These are phyloP conservation scores for Aphanocladium album DNA, from an alignment of 2,329 filamentous ascomycete species.

Conservation along the genomic window DNA sequence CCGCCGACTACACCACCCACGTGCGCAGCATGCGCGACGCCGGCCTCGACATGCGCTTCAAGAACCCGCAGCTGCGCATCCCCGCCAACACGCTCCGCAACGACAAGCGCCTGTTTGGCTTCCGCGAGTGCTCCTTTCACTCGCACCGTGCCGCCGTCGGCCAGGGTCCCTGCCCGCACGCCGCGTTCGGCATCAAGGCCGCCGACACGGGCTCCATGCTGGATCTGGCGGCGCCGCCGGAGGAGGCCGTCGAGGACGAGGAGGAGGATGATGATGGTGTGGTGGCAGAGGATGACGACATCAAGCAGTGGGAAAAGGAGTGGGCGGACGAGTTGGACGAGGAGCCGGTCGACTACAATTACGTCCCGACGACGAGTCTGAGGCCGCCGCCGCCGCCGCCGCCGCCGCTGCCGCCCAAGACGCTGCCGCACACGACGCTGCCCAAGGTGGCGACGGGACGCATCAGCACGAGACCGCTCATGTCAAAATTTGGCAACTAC, in stretches of 20 bases:
- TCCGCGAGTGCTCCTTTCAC: constrained; percentile 57
- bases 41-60: constrained; percentile 48
- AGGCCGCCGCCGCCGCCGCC: background rate
- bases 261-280: background rate
- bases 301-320: constrained; percentile 9
- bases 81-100: constrained; percentile 50
- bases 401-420: background rate
- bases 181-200: constrained; percentile 7
- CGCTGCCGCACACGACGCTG: background rate
- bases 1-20: constrained; percentile 47
- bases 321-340: background rate
- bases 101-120: constrained; percentile 55
- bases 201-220: background rate
- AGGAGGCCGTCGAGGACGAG: background rate
- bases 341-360: background rate
- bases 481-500: constrained; percentile 3
- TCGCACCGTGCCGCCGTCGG: constrained; percentile 51
- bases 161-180: constrained; percentile 49
- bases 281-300: background rate
- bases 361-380: constrained; percentile 7
- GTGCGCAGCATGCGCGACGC: constrained; percentile 47
- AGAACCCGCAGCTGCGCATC: constrained; percentile 57
- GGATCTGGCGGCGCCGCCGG: constrained; percentile 8
- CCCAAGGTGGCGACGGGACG: too few relatives aligned
- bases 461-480: background rate